Evolutionary conservation across 2,329 filamentous ascomycete genomes (phyloP), one percentile per base, ranked within the genome.

Genomic region (Elsinoe arachidis): DNA sequence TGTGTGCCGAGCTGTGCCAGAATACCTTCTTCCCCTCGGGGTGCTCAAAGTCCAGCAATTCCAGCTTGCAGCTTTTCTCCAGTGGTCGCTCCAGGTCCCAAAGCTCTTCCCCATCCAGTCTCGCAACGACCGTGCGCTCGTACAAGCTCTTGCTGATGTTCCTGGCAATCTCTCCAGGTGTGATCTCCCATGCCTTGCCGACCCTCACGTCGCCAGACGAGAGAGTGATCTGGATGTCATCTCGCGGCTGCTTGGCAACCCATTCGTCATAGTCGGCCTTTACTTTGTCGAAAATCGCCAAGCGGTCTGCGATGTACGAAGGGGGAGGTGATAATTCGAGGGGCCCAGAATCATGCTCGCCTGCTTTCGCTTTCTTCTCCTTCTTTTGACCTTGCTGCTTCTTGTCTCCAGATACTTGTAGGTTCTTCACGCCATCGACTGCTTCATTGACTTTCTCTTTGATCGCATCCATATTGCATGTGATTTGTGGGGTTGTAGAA

Each of bases 1-100:
- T 86, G 72, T 99, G 93, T 44, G 93, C 93, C 66, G 87, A 92
- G 17, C 90, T 95, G 74, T 97, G 93, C 92, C 92, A 99, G 76
- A 96, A 99, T 58, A 97, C 92, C 71, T 89, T 89, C 76, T 93
- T 91, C 67, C 90, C 92, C 74, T 88, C 74, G 3, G 72, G 70
- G 71, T 86, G 76, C 53, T 90, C 85, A 66, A 97, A 99, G 62
- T 87, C 85, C 62, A 97, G 79, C 56, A 96, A 79, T 67, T 91
- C 87, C 26, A 99, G 80, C 65, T 83, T 87, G 76, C 89, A 93
- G 76, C 85, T 89, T 73, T 83, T 84, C 78, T 97, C 93, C 35
- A 99, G 76, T 4, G 92, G 92, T 56, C 93, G 80, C 68, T 92
- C 89, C 63, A 99, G 76, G 75, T 99, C 93, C 93, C 92, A 99